These are phyloP conservation scores for Cyberlindnera veronae DNA, from an alignment of 805 yeast genomes.

Conservation along the genomic window DNA sequence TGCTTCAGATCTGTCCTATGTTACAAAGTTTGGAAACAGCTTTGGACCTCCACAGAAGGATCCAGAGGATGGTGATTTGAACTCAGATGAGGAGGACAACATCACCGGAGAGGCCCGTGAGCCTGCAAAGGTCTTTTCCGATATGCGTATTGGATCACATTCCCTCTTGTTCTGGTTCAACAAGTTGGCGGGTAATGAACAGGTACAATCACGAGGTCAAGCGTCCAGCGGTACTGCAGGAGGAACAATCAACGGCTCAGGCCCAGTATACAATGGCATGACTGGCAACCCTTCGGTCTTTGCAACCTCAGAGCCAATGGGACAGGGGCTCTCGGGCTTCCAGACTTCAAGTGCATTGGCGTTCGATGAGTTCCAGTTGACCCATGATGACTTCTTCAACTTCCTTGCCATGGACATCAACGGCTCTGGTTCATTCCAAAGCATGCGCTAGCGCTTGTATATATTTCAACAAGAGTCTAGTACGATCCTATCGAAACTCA, in stretches of 20 bases:
- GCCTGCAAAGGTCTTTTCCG: constrained; percentile 35
- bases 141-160: constrained; percentile 32
- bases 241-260: background rate
- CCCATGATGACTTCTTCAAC: constrained; percentile 31
- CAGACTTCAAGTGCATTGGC: constrained; percentile 18
- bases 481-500: too few species aligned
- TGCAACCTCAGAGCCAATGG: background rate
- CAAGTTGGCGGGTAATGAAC: constrained; percentile 20
- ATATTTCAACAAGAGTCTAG: background rate
- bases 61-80: constrained; percentile 22
- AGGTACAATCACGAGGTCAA: background rate
- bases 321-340: constrained; percentile 11
- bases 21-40: constrained; percentile 4
- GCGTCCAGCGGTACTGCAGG: too few species aligned
- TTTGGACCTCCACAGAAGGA: constrained; percentile 4
- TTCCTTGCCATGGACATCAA: constrained; percentile 27
- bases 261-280: too few species aligned
- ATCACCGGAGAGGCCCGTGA: constrained; percentile 27
- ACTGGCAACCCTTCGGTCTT: too few species aligned
- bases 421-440: constrained; percentile 22
- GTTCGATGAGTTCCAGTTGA: constrained; percentile 25
- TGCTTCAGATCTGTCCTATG: constrained; percentile 25
- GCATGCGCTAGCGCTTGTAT: constrained; percentile 5
- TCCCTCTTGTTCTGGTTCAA: constrained; percentile 30
- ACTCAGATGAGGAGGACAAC: constrained; percentile 24